Percentiles rank a stretch among this genome's conserved stretches.
Evolutionary conservation across 2,329 filamentous ascomycete species (phyloP).

Genomic region (Colletotrichum sp.): DNA sequence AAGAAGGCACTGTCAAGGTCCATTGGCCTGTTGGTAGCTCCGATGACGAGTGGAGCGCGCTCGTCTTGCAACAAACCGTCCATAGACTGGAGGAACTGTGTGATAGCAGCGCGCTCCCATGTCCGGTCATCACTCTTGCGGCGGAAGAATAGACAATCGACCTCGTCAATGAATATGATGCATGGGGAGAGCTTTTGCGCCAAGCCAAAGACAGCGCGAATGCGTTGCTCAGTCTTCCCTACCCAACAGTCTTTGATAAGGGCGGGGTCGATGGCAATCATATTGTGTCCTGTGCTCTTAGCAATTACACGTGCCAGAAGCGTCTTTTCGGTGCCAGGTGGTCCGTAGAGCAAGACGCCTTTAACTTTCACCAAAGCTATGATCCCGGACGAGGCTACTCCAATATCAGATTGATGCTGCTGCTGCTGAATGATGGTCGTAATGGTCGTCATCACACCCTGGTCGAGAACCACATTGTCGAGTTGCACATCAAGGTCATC

Average conservation of each 20-base stretch:
- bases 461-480: too few species aligned
- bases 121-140: conserved; percentile 4
- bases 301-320: conserved; percentile 27
- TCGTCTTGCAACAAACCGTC: conserved; percentile 26
- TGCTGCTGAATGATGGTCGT: too few species aligned
- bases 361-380: conserved; percentile 1
- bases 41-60: conserved; percentile 26
- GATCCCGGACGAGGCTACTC: too few species aligned
- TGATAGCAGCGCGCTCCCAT: conserved; percentile 17
- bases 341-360: conserved; percentile 31
- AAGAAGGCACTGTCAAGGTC: conserved; percentile 27
- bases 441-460: too few species aligned
- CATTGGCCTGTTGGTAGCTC: conserved; percentile 32
- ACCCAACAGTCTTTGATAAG: conserved; percentile 17
- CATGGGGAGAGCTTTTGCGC: conserved; percentile 27
- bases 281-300: conserved; percentile 18
- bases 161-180: conserved; percentile 34
- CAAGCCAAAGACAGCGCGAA: conserved; percentile 29
- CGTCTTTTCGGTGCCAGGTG: conserved; percentile 34
- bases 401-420: too few species aligned
- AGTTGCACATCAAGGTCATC: too few species aligned
- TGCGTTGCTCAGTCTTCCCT: conserved; percentile 31
- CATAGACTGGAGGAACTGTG: conserved; percentile 31
- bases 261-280: conserved; percentile 24
- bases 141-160: conserved; percentile 22